These are phyloP conservation scores for Neonectria hederae DNA, from an alignment of 2,329 filamentous ascomycete species.

Conservation along the genomic window DNA sequence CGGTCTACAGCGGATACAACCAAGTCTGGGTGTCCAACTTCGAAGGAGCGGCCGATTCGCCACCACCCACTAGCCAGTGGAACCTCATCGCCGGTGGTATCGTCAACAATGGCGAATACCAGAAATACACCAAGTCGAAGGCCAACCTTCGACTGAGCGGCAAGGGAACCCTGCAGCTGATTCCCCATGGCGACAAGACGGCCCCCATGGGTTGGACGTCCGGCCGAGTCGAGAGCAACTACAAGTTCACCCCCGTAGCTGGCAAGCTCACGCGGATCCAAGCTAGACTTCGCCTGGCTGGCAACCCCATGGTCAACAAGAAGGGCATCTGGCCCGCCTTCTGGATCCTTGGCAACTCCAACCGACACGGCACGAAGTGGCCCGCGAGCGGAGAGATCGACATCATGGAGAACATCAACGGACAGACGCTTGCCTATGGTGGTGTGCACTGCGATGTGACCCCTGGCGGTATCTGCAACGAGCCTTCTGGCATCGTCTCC, in stretches of 20 bases:
- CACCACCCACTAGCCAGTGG: conserved; percentile 52
- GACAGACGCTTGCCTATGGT: conserved; percentile 55
- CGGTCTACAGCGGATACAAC: conserved; percentile 51
- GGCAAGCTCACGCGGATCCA: conserved; percentile 59
- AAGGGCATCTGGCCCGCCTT: conserved; percentile 69
- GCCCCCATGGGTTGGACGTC: conserved; percentile 61
- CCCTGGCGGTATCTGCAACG: conserved; percentile 60
- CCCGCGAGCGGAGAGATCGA: conserved; percentile 66
- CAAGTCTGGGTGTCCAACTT: conserved; percentile 58
- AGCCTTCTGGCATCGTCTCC: conserved; percentile 55
- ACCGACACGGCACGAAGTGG: conserved; percentile 60
- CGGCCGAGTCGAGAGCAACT: conserved; percentile 61
- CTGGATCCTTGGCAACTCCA: conserved; percentile 63
- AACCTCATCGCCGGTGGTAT: conserved; percentile 52
- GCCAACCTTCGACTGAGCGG: conserved; percentile 62
- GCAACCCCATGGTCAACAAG: conserved; percentile 52
- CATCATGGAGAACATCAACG: conserved; percentile 66
- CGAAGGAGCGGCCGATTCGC: conserved; percentile 46
- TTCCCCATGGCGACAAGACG: conserved; percentile 53
- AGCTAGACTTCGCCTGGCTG: conserved; percentile 58
- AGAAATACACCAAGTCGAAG: conserved; percentile 58
- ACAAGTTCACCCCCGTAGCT: conserved; percentile 55
- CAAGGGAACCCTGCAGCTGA: conserved; percentile 59
- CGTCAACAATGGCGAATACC: conserved; percentile 61
- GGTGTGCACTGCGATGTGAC: conserved; percentile 61